Conservation (phyloP, 148 eudicot genomes). For the Rhododendron vialii region DNA sequence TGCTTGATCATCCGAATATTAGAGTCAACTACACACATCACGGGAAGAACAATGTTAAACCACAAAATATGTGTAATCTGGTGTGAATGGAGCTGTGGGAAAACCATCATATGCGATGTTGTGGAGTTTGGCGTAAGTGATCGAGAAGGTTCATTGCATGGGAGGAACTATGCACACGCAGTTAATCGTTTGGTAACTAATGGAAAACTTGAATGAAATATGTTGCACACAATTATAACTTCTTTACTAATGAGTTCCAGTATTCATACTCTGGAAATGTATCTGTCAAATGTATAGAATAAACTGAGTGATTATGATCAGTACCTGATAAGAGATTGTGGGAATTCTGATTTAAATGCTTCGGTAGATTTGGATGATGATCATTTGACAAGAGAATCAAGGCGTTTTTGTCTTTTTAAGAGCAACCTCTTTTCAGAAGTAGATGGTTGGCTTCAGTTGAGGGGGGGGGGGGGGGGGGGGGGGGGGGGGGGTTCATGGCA, state of each 20-base stretch:
- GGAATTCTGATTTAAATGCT: not conserved
- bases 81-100: not conserved
- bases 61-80: not conserved
- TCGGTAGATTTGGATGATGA: not conserved
- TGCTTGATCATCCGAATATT: not conserved
- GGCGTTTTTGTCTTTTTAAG: not conserved
- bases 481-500: slow-evolving; percentile 20
- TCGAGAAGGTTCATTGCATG: not conserved
- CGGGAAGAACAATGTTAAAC: not conserved
- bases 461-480: not conserved
- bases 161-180: not conserved
- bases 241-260: not conserved
- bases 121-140: not conserved
- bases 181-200: not conserved
- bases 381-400: not conserved
- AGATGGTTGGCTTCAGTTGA: slow-evolving; percentile 7
- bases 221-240: not conserved
- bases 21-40: not conserved
- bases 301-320: not conserved
- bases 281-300: not conserved
- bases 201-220: not conserved
- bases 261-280: not conserved
- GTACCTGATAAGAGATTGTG: slow-evolving; percentile 15
- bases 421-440: not conserved
- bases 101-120: slow-evolving; percentile 4